phyloP scores from a whole-genome alignment of 164 flowering plant species.

The Magnolia officinalis region DNA sequence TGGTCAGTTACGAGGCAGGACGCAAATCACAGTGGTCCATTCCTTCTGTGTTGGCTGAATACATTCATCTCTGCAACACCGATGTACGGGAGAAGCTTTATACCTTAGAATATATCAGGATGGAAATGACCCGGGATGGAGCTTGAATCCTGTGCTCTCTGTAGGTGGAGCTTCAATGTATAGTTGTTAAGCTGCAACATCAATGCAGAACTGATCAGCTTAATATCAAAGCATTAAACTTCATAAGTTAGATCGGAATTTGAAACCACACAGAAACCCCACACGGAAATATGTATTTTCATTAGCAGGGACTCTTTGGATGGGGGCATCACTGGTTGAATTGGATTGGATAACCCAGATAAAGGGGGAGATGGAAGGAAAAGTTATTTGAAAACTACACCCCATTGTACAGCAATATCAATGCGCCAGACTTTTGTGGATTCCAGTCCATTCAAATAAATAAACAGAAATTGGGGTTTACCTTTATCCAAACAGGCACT shows the following conservation, averaged over 20 bases:
- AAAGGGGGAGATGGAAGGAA: too few species aligned
- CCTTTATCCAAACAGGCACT: too few species aligned
- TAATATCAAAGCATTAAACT: not conserved
- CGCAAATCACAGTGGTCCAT: not conserved
- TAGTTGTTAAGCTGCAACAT: constrained; percentile 27
- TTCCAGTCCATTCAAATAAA: too few species aligned
- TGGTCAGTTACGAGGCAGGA: not conserved
- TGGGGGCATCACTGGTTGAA: not conserved
- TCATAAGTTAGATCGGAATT: too few species aligned
- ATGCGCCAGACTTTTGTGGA: too few species aligned
- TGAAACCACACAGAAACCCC: too few species aligned
- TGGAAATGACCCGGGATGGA: constrained; percentile 26
- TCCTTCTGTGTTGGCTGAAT: not conserved
- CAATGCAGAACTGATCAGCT: not conserved
- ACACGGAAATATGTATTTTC: not conserved
- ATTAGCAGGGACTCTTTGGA: not conserved
- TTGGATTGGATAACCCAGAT: not conserved
- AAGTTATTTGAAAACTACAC: too few species aligned
- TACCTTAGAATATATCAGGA: constrained; percentile 21
- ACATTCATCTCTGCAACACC: not conserved
- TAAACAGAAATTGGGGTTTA: too few species aligned
- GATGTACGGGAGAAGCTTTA: not conserved
- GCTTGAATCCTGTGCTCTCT: constrained; percentile 23
- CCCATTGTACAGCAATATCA: too few species aligned
- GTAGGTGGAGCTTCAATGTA: constrained; percentile 26